Evolutionary conservation across 345 rosid genomes (phyloP).

Genomic region (Trapa incisa): DNA sequence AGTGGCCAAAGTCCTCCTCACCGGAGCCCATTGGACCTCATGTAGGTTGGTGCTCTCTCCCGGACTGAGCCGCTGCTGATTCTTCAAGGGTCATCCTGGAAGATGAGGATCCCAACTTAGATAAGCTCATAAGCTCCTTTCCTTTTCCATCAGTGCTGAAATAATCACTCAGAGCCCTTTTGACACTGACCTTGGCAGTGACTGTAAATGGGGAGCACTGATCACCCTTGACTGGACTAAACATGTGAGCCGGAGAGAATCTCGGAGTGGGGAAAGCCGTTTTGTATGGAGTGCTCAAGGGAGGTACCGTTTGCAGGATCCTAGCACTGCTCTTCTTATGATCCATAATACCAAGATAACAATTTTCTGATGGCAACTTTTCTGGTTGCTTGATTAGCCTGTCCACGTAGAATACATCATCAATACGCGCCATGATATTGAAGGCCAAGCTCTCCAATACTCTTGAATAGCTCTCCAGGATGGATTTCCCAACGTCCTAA

Average conservation of each 20-base stretch:
- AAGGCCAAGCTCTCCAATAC: conserved; percentile 9
- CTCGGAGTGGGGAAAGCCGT: conserved; percentile 60
- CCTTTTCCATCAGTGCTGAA: conserved; percentile 36
- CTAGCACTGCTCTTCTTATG: conserved; percentile 26
- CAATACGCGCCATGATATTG: conserved; percentile 8
- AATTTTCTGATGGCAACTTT: neutral
- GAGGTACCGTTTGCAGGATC: conserved; percentile 28
- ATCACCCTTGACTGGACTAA: conserved; percentile 43
- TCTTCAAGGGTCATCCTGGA: neutral
- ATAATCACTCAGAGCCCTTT: conserved; percentile 64
- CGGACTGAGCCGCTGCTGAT: neutral
- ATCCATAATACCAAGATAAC: conserved; percentile 27
- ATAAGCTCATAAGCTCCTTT: conserved; percentile 20
- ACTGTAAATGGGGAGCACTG: conserved; percentile 27
- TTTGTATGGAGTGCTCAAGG: conserved; percentile 41
- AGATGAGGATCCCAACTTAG: conserved; percentile 5
- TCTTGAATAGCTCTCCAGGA: conserved; percentile 6
- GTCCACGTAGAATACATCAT: conserved; percentile 6
- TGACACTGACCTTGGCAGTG: conserved; percentile 35
- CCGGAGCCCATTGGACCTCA: neutral
- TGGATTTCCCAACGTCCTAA: conserved; percentile 11
- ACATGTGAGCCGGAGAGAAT: conserved; percentile 43
- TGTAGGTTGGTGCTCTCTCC: neutral
- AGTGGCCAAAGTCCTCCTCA: neutral
- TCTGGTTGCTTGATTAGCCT: conserved; percentile 2